A percentile compares a stretch with the other conserved stretches of the same genome.
phyloP scores from a whole-genome alignment of 1,139 yeast species.

The Scheffersomyces illinoinensis region DNA sequence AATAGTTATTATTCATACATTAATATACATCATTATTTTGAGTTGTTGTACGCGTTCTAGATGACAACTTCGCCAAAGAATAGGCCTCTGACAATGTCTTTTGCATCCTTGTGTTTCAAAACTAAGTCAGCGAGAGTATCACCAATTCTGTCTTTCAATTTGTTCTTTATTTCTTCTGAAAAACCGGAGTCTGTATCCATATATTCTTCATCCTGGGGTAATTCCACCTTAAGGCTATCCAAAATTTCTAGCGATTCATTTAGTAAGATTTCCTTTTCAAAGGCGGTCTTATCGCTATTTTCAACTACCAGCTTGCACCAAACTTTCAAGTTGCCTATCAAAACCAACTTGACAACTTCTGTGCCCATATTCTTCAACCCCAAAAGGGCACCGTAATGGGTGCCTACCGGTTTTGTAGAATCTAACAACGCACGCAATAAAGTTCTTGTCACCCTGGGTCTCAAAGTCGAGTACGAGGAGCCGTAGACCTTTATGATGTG shows the following conservation, averaged over 20 bases:
- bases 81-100: conserved; percentile 63
- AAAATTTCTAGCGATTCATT: conserved; percentile 58
- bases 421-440: conserved; percentile 88
- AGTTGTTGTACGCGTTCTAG: conserved; percentile 2
- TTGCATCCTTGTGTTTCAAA: conserved; percentile 53
- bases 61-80: conserved; percentile 65
- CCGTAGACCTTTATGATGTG: conserved; percentile 80
- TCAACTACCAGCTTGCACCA: conserved; percentile 67
- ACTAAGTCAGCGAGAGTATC: conserved; percentile 54
- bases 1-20: background rate
- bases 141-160: conserved; percentile 62
- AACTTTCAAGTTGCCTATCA: conserved; percentile 79
- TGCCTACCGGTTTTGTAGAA: conserved; percentile 72
- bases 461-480: conserved; percentile 82
- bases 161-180: conserved; percentile 45
- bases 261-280: conserved; percentile 48
- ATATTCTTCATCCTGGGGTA: conserved; percentile 23
- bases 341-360: conserved; percentile 82
- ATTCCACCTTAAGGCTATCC: conserved; percentile 40
- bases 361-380: conserved; percentile 84
- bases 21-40: background rate
- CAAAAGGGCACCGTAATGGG: conserved; percentile 87
- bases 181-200: conserved; percentile 37
- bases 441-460: conserved; percentile 93
- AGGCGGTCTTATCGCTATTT: conserved; percentile 35